Evolutionary conservation across 1,284 basidiomycete species (phyloP).

Genomic region (Moesziomyces globuligerus): DNA sequence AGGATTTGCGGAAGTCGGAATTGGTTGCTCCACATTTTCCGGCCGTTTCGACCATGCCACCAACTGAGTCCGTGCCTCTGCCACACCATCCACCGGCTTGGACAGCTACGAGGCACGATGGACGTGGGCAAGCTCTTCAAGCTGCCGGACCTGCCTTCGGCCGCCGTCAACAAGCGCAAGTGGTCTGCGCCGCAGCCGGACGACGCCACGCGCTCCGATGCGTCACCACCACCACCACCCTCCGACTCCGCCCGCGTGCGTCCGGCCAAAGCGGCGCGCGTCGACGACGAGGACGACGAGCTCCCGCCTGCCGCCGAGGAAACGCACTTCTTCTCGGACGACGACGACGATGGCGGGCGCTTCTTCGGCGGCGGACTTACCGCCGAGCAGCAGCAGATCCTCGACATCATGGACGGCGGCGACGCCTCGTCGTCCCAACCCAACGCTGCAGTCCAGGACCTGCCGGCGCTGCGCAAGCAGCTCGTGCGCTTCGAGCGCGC

Average conservation of each 20-base stretch:
- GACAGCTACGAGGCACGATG: constrained; percentile 34
- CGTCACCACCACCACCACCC: not conserved
- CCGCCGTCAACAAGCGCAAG: constrained; percentile 62
- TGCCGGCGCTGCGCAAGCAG: constrained; percentile 71
- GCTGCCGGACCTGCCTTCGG: constrained; percentile 60
- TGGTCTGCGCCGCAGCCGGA: constrained; percentile 48
- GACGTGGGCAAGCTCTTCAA: constrained; percentile 66
- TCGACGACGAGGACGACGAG: constrained; percentile 36
- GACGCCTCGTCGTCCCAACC: constrained; percentile 17
- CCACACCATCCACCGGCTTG: not conserved
- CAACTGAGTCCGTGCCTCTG: not conserved
- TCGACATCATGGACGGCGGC: constrained; percentile 60
- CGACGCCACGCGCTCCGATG: constrained; percentile 22
- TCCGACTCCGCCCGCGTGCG: constrained; percentile 2
- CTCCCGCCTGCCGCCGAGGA: constrained; percentile 27
- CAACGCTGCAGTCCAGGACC: constrained; percentile 1
- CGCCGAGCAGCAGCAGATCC: constrained; percentile 58
- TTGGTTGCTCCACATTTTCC: constrained; percentile 10
- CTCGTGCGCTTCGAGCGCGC: constrained; percentile 86
- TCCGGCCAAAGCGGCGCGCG: constrained; percentile 29
- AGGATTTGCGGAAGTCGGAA: constrained; percentile 12
- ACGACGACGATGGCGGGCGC: constrained; percentile 62
- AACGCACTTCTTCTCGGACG: constrained; percentile 52
- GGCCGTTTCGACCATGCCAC: not conserved
- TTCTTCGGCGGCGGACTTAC: constrained; percentile 65